These are phyloP conservation scores for Colletotrichum spinosum DNA, from an alignment of 2,329 filamentous ascomycete species.

Conservation along the genomic window DNA sequence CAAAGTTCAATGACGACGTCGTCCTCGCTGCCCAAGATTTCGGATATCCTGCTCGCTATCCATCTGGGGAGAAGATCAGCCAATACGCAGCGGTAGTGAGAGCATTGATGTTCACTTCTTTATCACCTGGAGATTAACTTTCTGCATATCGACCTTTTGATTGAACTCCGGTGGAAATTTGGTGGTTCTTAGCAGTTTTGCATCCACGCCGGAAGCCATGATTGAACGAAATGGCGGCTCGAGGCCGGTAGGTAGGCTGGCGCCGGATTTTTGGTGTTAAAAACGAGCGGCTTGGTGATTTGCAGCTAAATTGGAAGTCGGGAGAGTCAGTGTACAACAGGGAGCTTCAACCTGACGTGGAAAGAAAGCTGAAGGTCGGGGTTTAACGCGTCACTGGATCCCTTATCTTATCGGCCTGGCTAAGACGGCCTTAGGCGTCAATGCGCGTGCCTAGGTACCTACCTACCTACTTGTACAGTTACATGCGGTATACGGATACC, in stretches of 20 bases:
- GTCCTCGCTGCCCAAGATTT: conserved; percentile 91
- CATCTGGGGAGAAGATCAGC: conserved; percentile 69
- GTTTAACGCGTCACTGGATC: too few species aligned
- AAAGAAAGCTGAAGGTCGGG: too few species aligned
- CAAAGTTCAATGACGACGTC: conserved; percentile 94
- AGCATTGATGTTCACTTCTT: conserved; percentile 74
- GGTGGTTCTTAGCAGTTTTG: conserved; percentile 88
- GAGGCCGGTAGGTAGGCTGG: background rate
- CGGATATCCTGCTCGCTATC: conserved; percentile 89
- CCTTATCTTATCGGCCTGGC: too few species aligned
- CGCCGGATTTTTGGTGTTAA: too few species aligned
- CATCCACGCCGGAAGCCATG: conserved; percentile 88
- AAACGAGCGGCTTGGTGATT: too few species aligned
- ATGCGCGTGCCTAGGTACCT: too few species aligned
- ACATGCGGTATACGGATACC: too few species aligned
- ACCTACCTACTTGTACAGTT: too few species aligned
- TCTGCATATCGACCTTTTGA: conserved; percentile 95
- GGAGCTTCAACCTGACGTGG: too few species aligned
- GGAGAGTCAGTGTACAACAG: too few species aligned
- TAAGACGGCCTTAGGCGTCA: too few species aligned
- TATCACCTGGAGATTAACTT: conserved; percentile 97
- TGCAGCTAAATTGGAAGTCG: too few species aligned
- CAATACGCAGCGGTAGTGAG: conserved; percentile 11
- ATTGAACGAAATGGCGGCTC: conserved; percentile 40
- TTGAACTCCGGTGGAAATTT: conserved; percentile 96